Base-by-base conservation (phyloP, 768 basidiomycete genomes). In the Leucosporidium scottii region DNA sequence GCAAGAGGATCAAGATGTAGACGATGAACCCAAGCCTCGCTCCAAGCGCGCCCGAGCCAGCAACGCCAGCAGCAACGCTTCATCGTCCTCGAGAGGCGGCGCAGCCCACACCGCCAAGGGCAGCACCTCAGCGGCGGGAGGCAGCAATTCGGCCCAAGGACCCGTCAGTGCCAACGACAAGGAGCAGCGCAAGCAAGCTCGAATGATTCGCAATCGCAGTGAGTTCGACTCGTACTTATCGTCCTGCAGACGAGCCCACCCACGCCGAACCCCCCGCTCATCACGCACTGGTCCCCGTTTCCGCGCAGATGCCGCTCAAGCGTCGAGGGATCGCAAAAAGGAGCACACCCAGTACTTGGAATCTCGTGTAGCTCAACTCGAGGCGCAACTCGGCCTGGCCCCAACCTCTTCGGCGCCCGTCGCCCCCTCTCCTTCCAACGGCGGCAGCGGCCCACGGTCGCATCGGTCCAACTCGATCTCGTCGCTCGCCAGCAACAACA, bases 151-250 rank as follows among this genome's bases (percentile, higher is more conserved):
- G 58, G n/a, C 23, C n/a, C 58, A 7, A 47, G 36, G n/a, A 47
- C 58, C n/a, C 13, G 39, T 36, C 58, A 27, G 15, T 8, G 27
- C 27, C 27, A 30, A 21, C 15, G 66, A 68, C 28, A 72, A 72
- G 64, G 71, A 72, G 53, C n/a, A 30, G 10, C 55, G 71, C 23
- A 61, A 58, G 27, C 34, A 62, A 23, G 70, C 71, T 0, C 28
- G 71, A 27, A 72, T 72, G 71, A 66, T 72, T 62, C 57, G 71
- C 48, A 72, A 72, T 47, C 64, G 71, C 9, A 72, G 71, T 72
- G 62, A 56, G 67, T 59, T 23, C 12, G 5, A 21, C 10, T 12
- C 25, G 12, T n/a, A 39, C 15, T 17, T 49, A 9, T 3, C 48
- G 28, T 7, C 36, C 4, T 27, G 10, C n/a, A 25, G 30, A n/a